Base-by-base conservation (phyloP, 2,329 filamentous ascomycete species). In the Cryphonectria nitschkei region DNA sequence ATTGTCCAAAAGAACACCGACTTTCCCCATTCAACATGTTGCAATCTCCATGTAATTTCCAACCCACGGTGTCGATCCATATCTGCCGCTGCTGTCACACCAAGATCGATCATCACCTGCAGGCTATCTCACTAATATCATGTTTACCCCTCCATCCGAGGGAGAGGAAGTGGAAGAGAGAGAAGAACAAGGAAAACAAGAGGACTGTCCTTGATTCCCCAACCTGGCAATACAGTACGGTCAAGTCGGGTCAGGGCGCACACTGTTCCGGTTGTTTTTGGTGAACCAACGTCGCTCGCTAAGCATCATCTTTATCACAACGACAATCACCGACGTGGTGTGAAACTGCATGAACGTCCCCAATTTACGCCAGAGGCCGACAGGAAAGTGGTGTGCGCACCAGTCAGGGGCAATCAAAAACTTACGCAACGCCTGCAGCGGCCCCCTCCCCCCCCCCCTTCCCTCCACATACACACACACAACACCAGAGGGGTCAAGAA, bases 361-460 rank as follows among this genome's bases (percentile, higher is more conserved):
- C 56, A 65, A 65, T 65, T 54, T 65, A n/a, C 26, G 62, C 62
- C 43, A 37, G 39, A 41, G 7, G 58, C 22, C 32, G 58, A 61
- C 16, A 61, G 58, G 58, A 61, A 34, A 19, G 22, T 34, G 29
- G 34, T 39, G 16, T 39, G 58, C 29, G 19, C 14, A 34, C 54
- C 54, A 22, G 34, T 39, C 58, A 61, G 58, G 58, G 58, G 58
- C 58, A 61, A 61, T n/a, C 58, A n/a, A 39, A 13, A n/a, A n/a
- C 34, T 34, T 34, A 34, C 22, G 32, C 58, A 61, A n/a, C 22
- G 58, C 58, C 34, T 22, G 58, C 58, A 61, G 32, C 58, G 22
- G 32, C 58, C 19, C 19, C 19, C 56, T n/a, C 58, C 19, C 46
- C 7, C 46, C 16, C 43, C 16, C 41, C 13, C 13, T 16, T 22